Conservation (phyloP, 1,139 yeast genomes). For the Keqinozyma sinolaborantium region DNA sequence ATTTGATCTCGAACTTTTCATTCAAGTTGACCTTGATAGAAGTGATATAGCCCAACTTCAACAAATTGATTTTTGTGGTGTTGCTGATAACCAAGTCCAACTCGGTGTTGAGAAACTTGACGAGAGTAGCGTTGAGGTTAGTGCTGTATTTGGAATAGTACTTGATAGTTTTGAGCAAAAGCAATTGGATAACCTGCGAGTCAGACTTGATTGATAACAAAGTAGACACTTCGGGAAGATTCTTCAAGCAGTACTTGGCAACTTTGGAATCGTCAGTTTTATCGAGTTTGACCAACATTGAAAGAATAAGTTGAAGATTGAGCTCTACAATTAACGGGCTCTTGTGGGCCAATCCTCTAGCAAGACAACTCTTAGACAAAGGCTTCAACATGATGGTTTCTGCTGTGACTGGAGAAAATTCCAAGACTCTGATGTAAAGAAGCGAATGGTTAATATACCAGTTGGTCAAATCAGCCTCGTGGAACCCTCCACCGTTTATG, state of each 20-base stretch:
- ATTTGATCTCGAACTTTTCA: slow-evolving; percentile 36
- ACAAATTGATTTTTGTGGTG: slow-evolving; percentile 7
- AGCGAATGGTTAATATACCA: slow-evolving; percentile 81
- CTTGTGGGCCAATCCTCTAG: slow-evolving; percentile 55
- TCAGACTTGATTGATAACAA: slow-evolving; percentile 5
- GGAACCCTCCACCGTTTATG: slow-evolving; percentile 53
- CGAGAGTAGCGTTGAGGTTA: slow-evolving; percentile 5
- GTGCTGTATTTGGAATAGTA: slow-evolving; percentile 7
- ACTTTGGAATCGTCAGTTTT: slow-evolving; percentile 17
- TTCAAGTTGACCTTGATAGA: slow-evolving; percentile 36
- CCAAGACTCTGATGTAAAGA: slow-evolving; percentile 55
- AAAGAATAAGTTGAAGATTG: slow-evolving; percentile 56
- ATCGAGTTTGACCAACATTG: slow-evolving; percentile 51
- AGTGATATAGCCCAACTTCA: slow-evolving; percentile 9
- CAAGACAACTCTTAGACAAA: slow-evolving; percentile 54
- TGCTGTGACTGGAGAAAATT: slow-evolving; percentile 46
- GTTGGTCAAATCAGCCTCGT: slow-evolving; percentile 69
- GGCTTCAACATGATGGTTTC: slow-evolving; percentile 68
- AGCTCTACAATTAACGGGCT: slow-evolving; percentile 62
- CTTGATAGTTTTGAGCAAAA: slow-evolving; percentile 7
- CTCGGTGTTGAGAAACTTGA: slow-evolving; percentile 5
- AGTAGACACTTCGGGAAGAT: slow-evolving; percentile 9
- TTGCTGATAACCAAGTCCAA: slow-evolving; percentile 3
- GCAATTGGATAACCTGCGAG: slow-evolving; percentile 4
- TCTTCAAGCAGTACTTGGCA: slow-evolving; percentile 7